phyloP scores from a whole-genome alignment of 202 grass and related monocot genomes.

The Digitaria exilis region DNA sequence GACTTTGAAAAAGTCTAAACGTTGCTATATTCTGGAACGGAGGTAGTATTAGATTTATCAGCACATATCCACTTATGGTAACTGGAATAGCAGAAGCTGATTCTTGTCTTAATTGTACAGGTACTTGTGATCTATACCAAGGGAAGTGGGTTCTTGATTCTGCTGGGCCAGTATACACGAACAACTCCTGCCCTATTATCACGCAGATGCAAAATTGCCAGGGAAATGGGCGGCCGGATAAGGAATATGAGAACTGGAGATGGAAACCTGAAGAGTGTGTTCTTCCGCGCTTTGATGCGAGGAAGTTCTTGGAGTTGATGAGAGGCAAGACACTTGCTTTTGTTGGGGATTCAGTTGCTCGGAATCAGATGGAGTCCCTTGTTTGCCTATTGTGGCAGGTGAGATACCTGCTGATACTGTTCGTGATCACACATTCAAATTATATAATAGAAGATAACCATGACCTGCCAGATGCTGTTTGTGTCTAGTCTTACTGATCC shows the following conservation, averaged over 20 bases:
- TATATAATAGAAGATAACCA: not conserved
- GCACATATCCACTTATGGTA: not conserved
- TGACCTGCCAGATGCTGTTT: not conserved
- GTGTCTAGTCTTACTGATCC: slow-evolving; percentile 14
- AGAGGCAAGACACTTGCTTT: slow-evolving; percentile 91
- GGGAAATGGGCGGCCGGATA: slow-evolving; percentile 89
- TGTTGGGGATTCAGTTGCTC: slow-evolving; percentile 88
- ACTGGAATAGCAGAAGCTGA: not conserved
- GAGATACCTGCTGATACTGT: slow-evolving; percentile 20
- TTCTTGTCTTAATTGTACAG: slow-evolving; percentile 43
- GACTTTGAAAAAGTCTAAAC: too few species aligned
- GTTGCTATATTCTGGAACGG: too few species aligned
- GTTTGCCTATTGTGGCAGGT: slow-evolving; percentile 95
- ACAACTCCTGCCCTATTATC: slow-evolving; percentile 89
- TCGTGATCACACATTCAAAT: not conserved
- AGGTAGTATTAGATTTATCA: slow-evolving; percentile 32
- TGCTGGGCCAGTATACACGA: slow-evolving; percentile 74
- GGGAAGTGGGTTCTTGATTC: slow-evolving; percentile 82
- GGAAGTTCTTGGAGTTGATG: slow-evolving; percentile 91
- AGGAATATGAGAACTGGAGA: slow-evolving; percentile 84
- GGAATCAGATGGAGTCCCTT: slow-evolving; percentile 97
- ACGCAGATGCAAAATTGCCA: slow-evolving; percentile 97
- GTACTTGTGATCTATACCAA: slow-evolving; percentile 76
- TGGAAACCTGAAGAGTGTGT: slow-evolving; percentile 80
- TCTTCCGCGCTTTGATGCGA: slow-evolving; percentile 78